Percentiles rank a stretch among this genome's conserved stretches.
Conservation (phyloP, 371 early-diverging fungal species). For the Mortierella sp. region DNA sequence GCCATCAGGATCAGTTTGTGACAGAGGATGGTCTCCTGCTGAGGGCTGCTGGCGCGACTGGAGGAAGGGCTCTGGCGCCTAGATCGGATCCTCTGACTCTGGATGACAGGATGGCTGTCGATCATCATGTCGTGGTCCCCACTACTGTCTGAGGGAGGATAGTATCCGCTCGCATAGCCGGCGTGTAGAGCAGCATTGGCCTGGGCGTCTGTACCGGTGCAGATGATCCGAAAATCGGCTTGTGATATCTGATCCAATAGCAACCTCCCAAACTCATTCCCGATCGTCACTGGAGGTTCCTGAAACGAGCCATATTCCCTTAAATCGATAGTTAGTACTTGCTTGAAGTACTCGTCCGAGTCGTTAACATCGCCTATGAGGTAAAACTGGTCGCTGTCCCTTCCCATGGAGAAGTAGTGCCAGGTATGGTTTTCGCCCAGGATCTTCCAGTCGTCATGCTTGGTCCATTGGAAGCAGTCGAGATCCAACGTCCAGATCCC, state of each 20-base stretch:
- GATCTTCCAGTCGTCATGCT: conserved; percentile 62
- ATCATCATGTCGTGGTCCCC: conserved; percentile 48
- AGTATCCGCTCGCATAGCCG: conserved; percentile 20
- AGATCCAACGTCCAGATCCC: conserved; percentile 76
- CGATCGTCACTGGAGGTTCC: conserved; percentile 66
- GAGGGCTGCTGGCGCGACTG: conserved; percentile 38
- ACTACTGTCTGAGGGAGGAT: conserved; percentile 34
- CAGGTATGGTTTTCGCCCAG: conserved; percentile 66
- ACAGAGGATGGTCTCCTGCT: conserved; percentile 47
- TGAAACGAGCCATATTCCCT: conserved; percentile 68
- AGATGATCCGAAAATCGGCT: conserved; percentile 69
- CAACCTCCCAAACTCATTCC: conserved; percentile 64
- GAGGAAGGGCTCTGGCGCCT: conserved; percentile 38
- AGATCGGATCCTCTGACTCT: conserved; percentile 15
- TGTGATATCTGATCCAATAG: conserved; percentile 57
- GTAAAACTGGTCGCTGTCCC: conserved; percentile 64
- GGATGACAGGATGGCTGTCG: conserved; percentile 39
- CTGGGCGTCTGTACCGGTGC: conserved; percentile 53
- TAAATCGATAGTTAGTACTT: conserved; percentile 67
- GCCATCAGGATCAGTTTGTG: conserved; percentile 65
- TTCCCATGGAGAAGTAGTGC: conserved; percentile 75
- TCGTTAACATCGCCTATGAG: conserved; percentile 71
- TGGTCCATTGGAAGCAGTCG: conserved; percentile 72
- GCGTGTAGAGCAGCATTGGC: conserved; percentile 17
- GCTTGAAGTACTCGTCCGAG: conserved; percentile 70